These are phyloP conservation scores for Oenanthe sinensis DNA, from an alignment of 129 eudicot species.

Conservation along the genomic window DNA sequence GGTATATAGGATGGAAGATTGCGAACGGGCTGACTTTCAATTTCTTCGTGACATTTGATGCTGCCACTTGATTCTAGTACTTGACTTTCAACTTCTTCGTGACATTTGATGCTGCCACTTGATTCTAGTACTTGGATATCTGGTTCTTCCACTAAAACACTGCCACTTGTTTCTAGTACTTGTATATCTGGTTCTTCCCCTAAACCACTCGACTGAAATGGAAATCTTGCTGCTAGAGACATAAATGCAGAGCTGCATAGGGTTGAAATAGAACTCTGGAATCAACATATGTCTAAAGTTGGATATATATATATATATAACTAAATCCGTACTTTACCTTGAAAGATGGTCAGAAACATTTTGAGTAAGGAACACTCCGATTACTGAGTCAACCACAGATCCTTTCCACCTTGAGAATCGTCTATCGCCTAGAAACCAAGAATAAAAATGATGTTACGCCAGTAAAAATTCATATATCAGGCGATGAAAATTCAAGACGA, in stretches of 20 bases:
- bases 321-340: constrained; percentile 36
- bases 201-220: constrained; percentile 23
- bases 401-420: constrained; percentile 91
- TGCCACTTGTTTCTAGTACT: constrained; percentile 31
- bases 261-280: constrained; percentile 10
- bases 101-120: constrained; percentile 22
- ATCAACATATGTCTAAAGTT: background rate
- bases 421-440: constrained; percentile 52
- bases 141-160: constrained; percentile 28
- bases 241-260: constrained; percentile 85
- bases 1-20: constrained; percentile 21
- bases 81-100: constrained; percentile 21
- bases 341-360: constrained; percentile 92
- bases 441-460: background rate
- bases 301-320: background rate
- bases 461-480: background rate
- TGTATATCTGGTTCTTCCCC: constrained; percentile 42
- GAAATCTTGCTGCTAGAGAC: constrained; percentile 72
- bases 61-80: constrained; percentile 33
- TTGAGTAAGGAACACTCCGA: constrained; percentile 85
- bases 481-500: background rate
- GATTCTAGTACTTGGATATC: constrained; percentile 36
- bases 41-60: constrained; percentile 22
- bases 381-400: constrained; percentile 91
- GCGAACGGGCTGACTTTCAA: constrained; percentile 19